Evolutionary conservation across 495 filamentous ascomycete species (phyloP).

Genomic region (Lichenothelia convexa): DNA sequence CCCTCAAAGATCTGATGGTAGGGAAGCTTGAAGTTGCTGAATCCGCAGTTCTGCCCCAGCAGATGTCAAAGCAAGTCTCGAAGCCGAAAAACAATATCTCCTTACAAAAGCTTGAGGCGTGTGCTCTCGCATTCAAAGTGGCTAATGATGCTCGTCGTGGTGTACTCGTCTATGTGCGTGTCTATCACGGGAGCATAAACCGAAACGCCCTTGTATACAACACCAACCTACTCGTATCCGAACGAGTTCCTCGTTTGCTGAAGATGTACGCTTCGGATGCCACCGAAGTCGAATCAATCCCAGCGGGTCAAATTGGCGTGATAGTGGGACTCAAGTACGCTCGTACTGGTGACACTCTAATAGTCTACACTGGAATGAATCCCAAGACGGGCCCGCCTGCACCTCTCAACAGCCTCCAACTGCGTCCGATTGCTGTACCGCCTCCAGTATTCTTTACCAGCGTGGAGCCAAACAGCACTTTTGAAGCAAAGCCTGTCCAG

Average conservation of each 20-base stretch:
- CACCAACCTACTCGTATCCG: slow-evolving; percentile 64
- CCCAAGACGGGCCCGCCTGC: slow-evolving; percentile 45
- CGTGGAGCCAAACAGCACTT: slow-evolving; percentile 65
- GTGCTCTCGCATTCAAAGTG: slow-evolving; percentile 92
- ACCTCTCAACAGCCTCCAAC: slow-evolving; percentile 53
- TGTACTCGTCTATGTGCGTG: slow-evolving; percentile 77
- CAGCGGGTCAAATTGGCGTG: slow-evolving; percentile 87
- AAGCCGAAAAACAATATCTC: slow-evolving; percentile 21
- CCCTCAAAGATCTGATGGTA: slow-evolving; percentile 32
- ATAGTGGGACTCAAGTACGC: slow-evolving; percentile 78
- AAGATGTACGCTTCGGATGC: slow-evolving; percentile 87
- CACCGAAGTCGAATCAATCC: slow-evolving; percentile 61
- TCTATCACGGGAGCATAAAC: slow-evolving; percentile 69
- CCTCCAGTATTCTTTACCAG: slow-evolving; percentile 92
- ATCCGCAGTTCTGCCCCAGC: neutral
- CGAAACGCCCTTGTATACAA: slow-evolving; percentile 67
- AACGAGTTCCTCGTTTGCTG: slow-evolving; percentile 62
- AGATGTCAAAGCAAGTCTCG: slow-evolving; percentile 16
- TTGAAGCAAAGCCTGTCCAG: slow-evolving; percentile 58
- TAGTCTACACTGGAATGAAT: slow-evolving; percentile 46
- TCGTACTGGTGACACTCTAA: slow-evolving; percentile 81
- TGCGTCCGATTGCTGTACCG: slow-evolving; percentile 76
- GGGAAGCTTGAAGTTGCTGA: slow-evolving; percentile 27
- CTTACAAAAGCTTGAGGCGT: slow-evolving; percentile 42
- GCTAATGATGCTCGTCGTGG: slow-evolving; percentile 74